A percentile compares a stretch with the other conserved stretches of the same genome.
These are phyloP conservation scores for Saccharum hybrid DNA, from an alignment of 202 grass and related monocot species.

Conservation along the genomic window DNA sequence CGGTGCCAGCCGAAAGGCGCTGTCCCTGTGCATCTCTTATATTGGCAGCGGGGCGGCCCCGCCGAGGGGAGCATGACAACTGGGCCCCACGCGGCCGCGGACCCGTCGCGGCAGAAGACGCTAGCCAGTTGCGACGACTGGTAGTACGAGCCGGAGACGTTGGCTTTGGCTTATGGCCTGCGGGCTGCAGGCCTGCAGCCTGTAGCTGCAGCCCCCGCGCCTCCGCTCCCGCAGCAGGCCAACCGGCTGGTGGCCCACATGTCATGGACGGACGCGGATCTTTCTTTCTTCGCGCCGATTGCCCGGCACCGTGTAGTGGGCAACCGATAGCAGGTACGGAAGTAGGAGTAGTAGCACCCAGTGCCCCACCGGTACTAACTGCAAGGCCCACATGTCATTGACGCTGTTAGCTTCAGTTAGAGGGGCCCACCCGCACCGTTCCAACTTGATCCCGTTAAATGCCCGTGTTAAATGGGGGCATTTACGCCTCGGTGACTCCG, in stretches of 20 bases:
- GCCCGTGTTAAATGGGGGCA: conserved; percentile 25
- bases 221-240: neutral
- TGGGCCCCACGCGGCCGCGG: conserved; percentile 18
- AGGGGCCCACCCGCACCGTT: neutral
- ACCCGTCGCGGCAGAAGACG: conserved; percentile 27
- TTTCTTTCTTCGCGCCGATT: neutral
- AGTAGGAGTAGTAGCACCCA: neutral
- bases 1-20: conserved; percentile 34
- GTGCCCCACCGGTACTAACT: neutral
- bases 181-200: neutral
- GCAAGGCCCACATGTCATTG: neutral
- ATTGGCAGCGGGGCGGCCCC: neutral
- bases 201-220: neutral
- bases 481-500: conserved; percentile 15
- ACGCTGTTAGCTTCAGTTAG: neutral
- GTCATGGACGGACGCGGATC: conserved; percentile 8
- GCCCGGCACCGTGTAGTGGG: conserved; percentile 3
- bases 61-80: neutral
- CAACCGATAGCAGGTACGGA: conserved; percentile 11
- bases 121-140: conserved; percentile 15
- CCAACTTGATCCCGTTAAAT: conserved; percentile 36
- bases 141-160: conserved; percentile 30
- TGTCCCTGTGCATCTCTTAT: conserved; percentile 39
- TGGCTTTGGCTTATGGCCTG: neutral
- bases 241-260: conserved; percentile 39